Evolutionary conservation across 768 basidiomycete species (phyloP), one percentile per base, ranked within the genome.

Genomic region (Mycena epipterygia): DNA sequence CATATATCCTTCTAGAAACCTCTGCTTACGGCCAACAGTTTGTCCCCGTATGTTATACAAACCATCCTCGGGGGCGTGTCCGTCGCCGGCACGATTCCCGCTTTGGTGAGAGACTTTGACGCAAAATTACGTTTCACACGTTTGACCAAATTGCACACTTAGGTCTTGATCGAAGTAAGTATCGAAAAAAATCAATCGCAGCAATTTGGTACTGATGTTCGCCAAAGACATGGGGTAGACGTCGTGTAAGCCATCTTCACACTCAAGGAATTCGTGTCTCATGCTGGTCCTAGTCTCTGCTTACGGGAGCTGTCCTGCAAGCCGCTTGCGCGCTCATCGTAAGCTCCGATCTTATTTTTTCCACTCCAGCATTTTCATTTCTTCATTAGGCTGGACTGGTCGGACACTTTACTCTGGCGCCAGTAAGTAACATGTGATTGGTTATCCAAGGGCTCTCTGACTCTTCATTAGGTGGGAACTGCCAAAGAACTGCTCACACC

Each of bases 21-120:
- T 5, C 32, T 39, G 7, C 41, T 60, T 39, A 68, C 32, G 13
- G 5, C 12, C 42, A 23, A 1, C 53, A 89, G 87, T n/a, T 81
- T 94, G 64, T 86, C 84, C 8, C 88, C 93, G 0, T 94, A 91
- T 81, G 85, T 89, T n/a, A 93, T 94, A 72, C 93, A 93, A 76
- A 86, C 88, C 12, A 90, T 93, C 65, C 83, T 94, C 27, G 92
- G 92, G n/a, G 92, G 82, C 0, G 91, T 94, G 13, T 93, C 92
- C 1, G 89, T 95, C 13, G 87, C 84, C 27, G 92, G 90, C 27
- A 93, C 93, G 13, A 73, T 94, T 56, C 93, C 94, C 30, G 91
- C 92, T 2, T 79, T 94, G 64, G 86, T 85, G 66, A 62, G 83
- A 75, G 82, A 64, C 49, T 39, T 33, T 27, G 17, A 19, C 37